Evolutionary conservation across 1,284 basidiomycete species (phyloP).

Genomic region (Ganoderma leucocontextum): DNA sequence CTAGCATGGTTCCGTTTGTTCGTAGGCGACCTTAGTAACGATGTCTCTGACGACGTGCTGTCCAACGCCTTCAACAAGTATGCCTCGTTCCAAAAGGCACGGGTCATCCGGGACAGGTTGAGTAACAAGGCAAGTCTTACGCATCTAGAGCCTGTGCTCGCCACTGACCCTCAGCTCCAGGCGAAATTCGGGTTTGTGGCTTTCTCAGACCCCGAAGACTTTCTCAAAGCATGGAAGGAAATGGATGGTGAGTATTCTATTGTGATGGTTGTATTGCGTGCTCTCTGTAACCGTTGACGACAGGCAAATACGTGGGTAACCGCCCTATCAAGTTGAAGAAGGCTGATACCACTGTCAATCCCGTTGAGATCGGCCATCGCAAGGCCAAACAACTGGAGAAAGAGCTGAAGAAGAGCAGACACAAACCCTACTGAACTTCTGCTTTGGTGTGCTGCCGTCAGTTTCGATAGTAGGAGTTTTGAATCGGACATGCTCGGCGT

Average conservation of each 20-base stretch:
- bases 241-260: slow-evolving; percentile 84
- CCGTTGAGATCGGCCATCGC: slow-evolving; percentile 92
- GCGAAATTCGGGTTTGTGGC: slow-evolving; percentile 98
- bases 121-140: slow-evolving; percentile 77
- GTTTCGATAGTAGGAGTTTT: background rate
- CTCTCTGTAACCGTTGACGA: slow-evolving; percentile 4
- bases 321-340: slow-evolving; percentile 92
- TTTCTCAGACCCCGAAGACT: slow-evolving; percentile 98
- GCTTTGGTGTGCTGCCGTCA: background rate
- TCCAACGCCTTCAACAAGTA: slow-evolving; percentile 94
- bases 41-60: slow-evolving; percentile 95
- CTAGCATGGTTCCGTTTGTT: slow-evolving; percentile 97
- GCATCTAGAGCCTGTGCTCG: slow-evolving; percentile 5
- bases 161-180: slow-evolving; percentile 50
- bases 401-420: slow-evolving; percentile 84
- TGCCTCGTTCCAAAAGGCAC: slow-evolving; percentile 91
- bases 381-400: slow-evolving; percentile 86
- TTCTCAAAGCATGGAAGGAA: slow-evolving; percentile 98
- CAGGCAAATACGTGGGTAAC: slow-evolving; percentile 97
- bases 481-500: background rate
- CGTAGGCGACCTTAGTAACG: slow-evolving; percentile 97
- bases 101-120: slow-evolving; percentile 92
- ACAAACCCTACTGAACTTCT: slow-evolving; percentile 69
- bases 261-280: background rate
- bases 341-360: slow-evolving; percentile 85